A percentile compares a stretch with the other conserved stretches of the same genome.
Evolutionary conservation across 2,329 filamentous ascomycete species (phyloP).

Genomic region (Clonostachys chloroleuca): DNA sequence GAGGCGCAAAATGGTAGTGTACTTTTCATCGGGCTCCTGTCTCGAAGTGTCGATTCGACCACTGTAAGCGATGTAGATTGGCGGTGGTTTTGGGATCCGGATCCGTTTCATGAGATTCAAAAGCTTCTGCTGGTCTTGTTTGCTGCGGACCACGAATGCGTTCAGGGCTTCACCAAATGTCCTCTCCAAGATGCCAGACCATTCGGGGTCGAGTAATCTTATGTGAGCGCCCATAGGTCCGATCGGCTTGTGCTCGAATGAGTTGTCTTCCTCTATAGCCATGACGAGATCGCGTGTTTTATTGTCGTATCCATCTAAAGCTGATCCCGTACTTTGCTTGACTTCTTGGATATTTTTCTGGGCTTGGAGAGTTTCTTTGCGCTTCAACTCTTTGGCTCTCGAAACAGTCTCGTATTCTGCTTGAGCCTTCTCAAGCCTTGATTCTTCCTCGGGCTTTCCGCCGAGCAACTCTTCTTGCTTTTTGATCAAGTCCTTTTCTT

Average conservation of each 20-base stretch:
- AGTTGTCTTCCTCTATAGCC: slow-evolving; percentile 62
- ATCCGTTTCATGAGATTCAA: slow-evolving; percentile 57
- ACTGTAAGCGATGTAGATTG: slow-evolving; percentile 30
- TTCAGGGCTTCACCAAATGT: slow-evolving; percentile 66
- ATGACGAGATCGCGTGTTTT: slow-evolving; percentile 60
- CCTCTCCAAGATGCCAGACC: slow-evolving; percentile 79
- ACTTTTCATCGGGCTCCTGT: slow-evolving; percentile 67
- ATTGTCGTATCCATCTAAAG: slow-evolving; percentile 59
- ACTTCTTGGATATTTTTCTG: slow-evolving; percentile 46
- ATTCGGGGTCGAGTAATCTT: slow-evolving; percentile 71
- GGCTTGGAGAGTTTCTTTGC: slow-evolving; percentile 46
- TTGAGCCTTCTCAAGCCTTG: background rate
- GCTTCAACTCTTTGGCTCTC: slow-evolving; percentile 34
- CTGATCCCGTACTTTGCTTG: slow-evolving; percentile 47
- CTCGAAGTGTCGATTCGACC: slow-evolving; percentile 23
- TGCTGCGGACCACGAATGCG: slow-evolving; percentile 77
- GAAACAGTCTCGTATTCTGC: background rate
- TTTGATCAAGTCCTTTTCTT: slow-evolving; percentile 11
- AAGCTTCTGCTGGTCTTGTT: slow-evolving; percentile 69
- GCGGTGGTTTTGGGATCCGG: slow-evolving; percentile 42
- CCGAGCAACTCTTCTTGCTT: background rate
- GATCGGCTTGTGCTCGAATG: slow-evolving; percentile 69
- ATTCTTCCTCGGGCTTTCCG: background rate
- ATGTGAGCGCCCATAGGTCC: slow-evolving; percentile 81
- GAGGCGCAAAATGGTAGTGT: slow-evolving; percentile 75